Evolutionary conservation across 768 basidiomycete genomes (phyloP).

Genomic region (Lactifluus hygrophoroides): DNA sequence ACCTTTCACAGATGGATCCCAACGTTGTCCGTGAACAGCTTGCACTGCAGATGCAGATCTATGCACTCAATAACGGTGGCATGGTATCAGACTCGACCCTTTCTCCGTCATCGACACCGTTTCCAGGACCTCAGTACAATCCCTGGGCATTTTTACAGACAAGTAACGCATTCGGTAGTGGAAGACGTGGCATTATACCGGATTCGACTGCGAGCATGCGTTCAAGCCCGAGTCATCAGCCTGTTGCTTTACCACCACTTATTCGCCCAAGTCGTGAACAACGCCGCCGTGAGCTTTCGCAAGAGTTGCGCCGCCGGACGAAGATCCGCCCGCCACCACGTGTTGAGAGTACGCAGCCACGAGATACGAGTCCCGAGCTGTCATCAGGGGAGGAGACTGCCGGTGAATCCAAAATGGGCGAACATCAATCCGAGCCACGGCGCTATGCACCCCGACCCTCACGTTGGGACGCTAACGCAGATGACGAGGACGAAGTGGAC

Average conservation of each 20-base stretch:
- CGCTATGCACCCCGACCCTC: slow-evolving; percentile 12
- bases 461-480: slow-evolving; percentile 34
- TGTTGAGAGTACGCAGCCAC: slow-evolving; percentile 75
- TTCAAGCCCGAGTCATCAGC: slow-evolving; percentile 66
- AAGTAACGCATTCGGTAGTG: slow-evolving; percentile 16
- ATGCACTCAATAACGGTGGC: slow-evolving; percentile 60
- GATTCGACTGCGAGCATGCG: slow-evolving; percentile 50
- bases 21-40: slow-evolving; percentile 57
- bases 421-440: slow-evolving; percentile 21
- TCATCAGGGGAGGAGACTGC: slow-evolving; percentile 75
- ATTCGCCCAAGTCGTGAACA: slow-evolving; percentile 37
- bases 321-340: slow-evolving; percentile 61
- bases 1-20: slow-evolving; percentile 32
- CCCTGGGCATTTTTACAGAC: slow-evolving; percentile 64
- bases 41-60: slow-evolving; percentile 71
- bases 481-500: slow-evolving; percentile 28
- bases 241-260: slow-evolving; percentile 45
- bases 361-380: slow-evolving; percentile 73
- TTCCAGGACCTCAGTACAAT: slow-evolving; percentile 52
- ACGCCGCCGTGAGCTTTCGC: slow-evolving; percentile 37
- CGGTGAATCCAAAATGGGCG: slow-evolving; percentile 42
- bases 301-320: slow-evolving; percentile 26
- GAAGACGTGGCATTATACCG: slow-evolving; percentile 24
- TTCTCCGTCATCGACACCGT: slow-evolving; percentile 69
- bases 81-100: slow-evolving; percentile 63